Conservation (phyloP, 2,329 filamentous ascomycete genomes). For the Beauveria caledonica region DNA sequence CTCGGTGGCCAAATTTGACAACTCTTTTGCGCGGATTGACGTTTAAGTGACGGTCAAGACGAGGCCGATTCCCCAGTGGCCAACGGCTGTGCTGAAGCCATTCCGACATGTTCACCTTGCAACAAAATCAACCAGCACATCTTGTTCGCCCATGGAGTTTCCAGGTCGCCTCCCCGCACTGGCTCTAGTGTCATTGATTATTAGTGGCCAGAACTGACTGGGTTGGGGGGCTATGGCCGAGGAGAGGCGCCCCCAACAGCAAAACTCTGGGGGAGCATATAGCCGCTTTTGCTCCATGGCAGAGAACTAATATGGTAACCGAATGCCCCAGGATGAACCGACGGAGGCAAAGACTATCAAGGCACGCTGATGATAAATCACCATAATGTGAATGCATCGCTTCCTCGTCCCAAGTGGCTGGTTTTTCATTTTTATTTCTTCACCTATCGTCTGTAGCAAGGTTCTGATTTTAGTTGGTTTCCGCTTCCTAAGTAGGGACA, state of each 20-base stretch:
- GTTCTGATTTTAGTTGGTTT: neutral
- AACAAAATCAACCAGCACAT: too few relatives aligned
- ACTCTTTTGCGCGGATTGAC: too few relatives aligned
- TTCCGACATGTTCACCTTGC: too few relatives aligned
- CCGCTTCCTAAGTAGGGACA: too few relatives aligned
- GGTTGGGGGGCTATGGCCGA: constrained; percentile 5
- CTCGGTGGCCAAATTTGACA: too few relatives aligned
- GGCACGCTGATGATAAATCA: neutral
- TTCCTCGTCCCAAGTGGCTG: neutral
- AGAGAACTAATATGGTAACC: neutral
- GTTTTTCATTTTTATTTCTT: neutral
- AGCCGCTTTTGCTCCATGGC: too few relatives aligned
- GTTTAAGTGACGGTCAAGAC: too few relatives aligned
- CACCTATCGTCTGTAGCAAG: too few relatives aligned
- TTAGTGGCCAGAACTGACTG: neutral
- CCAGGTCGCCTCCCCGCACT: neutral
- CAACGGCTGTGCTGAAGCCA: too few relatives aligned
- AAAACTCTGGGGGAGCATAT: neutral
- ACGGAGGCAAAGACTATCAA: neutral
- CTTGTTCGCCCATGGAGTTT: neutral
- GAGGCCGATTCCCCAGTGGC: too few relatives aligned
- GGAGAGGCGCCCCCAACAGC: neutral
- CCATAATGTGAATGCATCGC: neutral
- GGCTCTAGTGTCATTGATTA: neutral
- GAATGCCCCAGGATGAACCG: neutral